These are phyloP conservation scores for Mucor mucedo DNA, from an alignment of 371 early-diverging fungal species.

Conservation along the genomic window DNA sequence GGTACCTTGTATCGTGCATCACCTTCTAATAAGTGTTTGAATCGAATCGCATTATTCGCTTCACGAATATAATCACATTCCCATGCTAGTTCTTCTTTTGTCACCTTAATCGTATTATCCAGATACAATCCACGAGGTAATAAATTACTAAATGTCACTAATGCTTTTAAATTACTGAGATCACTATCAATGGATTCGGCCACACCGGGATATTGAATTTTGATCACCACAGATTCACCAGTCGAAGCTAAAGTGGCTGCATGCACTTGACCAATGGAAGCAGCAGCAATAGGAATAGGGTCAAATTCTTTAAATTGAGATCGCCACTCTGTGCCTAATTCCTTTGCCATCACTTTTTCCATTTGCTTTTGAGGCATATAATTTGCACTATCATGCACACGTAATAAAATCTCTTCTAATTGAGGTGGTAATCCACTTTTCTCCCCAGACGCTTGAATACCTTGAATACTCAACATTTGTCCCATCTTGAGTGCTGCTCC, in stretches of 20 bases:
- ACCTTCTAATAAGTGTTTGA: constrained; percentile 64
- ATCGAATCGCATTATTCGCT: constrained; percentile 76
- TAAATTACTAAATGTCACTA: constrained; percentile 81
- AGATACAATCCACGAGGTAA: constrained; percentile 93
- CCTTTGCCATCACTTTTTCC: constrained; percentile 72
- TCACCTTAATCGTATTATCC: constrained; percentile 94
- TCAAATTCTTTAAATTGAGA: constrained; percentile 71
- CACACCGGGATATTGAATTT: constrained; percentile 97
- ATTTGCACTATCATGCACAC: constrained; percentile 95
- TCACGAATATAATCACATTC: constrained; percentile 95
- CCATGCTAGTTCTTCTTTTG: constrained; percentile 89
- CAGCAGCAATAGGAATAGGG: constrained; percentile 88
- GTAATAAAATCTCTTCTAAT: constrained; percentile 79
- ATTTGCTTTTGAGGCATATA: constrained; percentile 93
- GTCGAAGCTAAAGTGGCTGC: constrained; percentile 61
- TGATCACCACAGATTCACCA: constrained; percentile 81
- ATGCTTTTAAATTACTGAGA: constrained; percentile 79
- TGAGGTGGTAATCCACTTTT: constrained; percentile 74
- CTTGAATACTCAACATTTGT: constrained; percentile 97
- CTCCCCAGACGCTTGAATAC: constrained; percentile 47
- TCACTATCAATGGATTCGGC: constrained; percentile 89
- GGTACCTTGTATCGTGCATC: constrained; percentile 82
- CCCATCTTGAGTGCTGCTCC: constrained; percentile 98
- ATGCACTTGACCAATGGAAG: constrained; percentile 97
- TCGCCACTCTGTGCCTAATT: constrained; percentile 84